Evolutionary conservation across 306 rosid species (phyloP), one percentile per base, ranked within the genome.

Genomic region (Cucurbita moschata): DNA sequence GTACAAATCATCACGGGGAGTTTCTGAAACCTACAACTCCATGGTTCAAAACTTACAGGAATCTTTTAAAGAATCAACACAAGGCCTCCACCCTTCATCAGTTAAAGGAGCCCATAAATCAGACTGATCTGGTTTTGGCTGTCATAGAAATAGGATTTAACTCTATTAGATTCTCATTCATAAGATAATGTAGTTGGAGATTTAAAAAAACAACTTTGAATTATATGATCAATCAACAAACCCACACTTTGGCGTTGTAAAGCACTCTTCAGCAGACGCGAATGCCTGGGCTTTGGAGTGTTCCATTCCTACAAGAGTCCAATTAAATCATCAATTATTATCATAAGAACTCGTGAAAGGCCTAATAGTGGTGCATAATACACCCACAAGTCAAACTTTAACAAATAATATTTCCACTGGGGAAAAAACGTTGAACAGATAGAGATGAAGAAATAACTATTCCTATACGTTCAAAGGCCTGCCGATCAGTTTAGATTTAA

Each of bases 231-330:
- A 79, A 83, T 73, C 68, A 81, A 85, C 72, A 73, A 84, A 91
- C 83, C 71, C 83, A 80, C 99, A 70, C 81, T 88, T 82, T 89
- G 87, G 13, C 80, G 86, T 70, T 86, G 96, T 83, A 88, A 77
- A 10, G 96, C 99, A 56, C 91, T 91, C 82, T 57, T 91, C 78
- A 95, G 90, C 60, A 95, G 95, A 64, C 87, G 87, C 11, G 72
- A 85, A 82, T 95, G 97, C 81, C 92, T 91, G 37, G 96, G 90
- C 81, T 89, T 95, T 56, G 89, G 86, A 79, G 82, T 78, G 82
- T 85, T 88, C 81, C 75, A 79, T 76, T 89, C 99, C 96, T 91
- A 82, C 81, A 86, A 10, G 63, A 75, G 56, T 50, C 63, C 67
- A 59, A 39, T 66, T 60, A 65, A 72, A 75, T 74, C 58, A 61